Evolutionary conservation across 345 rosid species (phyloP), one percentile per base, ranked within the genome.

Genomic region (Luvunga scandens): DNA sequence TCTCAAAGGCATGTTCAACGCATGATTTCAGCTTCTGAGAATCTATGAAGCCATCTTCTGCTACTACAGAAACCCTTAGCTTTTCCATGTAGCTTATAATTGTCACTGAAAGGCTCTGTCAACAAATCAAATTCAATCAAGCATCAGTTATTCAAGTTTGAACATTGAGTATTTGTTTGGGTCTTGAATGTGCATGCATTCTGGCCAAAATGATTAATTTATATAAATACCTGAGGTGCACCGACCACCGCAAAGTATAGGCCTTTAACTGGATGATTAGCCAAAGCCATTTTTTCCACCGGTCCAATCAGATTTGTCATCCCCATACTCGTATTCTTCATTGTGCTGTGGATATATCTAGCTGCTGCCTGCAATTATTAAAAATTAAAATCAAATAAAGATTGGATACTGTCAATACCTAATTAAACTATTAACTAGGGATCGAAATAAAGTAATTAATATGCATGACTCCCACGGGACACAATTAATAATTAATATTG

Each of bases 291-390:
- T 72, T 13, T 22, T 84, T 45, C 87, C 28, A 70, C 56, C 2
- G 87, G 85, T 16, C 89, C 87, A 3, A 82, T 76, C 6, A 84
- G n/a, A 56, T 84, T 86, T 67, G 89, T 53, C 39, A 86, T 69
- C 24, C 50, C 36, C 82, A 84, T 75, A 82, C 85, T 86, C 50
- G 81, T 33, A n/a, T 80, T 86, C 64, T 27, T 71, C 7, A 80
- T 5, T 13, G 85, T 80, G 69, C 57, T 22, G 10, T 65, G 71
- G 31, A 86, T 50, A 62, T 75, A 73, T 55, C 14, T 45, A 78
- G 0, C 83, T 56, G 2, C 14, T 9, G 22, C 57, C 18, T 3
- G 22, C 57, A 53, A 53, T 53, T 53, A 5, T 2, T 53, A 53
- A 0, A 53, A 53, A 4, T 50, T 42, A 42, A 50, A 50, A 16